A percentile compares a stretch with the other conserved stretches of the same genome.
Evolutionary conservation across 2,329 filamentous ascomycete species (phyloP).

Genomic region (Trichophyton rubrum): DNA sequence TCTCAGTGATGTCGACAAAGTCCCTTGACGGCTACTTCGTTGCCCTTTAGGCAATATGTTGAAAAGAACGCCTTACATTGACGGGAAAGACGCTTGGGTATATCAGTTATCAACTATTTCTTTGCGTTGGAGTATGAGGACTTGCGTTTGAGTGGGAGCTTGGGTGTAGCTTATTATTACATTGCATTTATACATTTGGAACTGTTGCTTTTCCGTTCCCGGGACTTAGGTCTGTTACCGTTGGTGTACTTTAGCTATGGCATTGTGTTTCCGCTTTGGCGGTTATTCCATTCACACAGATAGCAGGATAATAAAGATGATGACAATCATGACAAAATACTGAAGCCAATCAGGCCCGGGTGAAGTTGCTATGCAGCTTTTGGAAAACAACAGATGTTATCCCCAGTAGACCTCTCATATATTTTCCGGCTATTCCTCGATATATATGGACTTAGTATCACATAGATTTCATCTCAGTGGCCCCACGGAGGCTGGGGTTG

Average conservation of each 20-base stretch:
- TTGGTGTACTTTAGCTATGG: neutral
- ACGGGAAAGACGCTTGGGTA: neutral
- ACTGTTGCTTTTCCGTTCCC: neutral
- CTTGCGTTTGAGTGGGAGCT: neutral
- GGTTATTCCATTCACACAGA: too few species aligned
- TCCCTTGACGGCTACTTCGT: neutral
- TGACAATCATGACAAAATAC: too few species aligned
- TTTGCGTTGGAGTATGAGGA: neutral
- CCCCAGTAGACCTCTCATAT: too few species aligned
- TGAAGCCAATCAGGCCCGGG: too few species aligned
- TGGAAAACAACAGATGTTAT: too few species aligned
- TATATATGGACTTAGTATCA: neutral
- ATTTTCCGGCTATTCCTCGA: too few species aligned
- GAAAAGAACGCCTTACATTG: neutral
- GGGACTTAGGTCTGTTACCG: neutral
- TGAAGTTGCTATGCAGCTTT: too few species aligned
- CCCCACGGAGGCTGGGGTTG: conserved; percentile 12
- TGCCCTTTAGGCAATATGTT: neutral
- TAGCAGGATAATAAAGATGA: too few species aligned
- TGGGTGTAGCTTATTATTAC: neutral
- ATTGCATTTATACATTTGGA: neutral
- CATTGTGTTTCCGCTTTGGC: neutral
- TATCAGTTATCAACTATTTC: neutral
- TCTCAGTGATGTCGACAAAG: neutral
- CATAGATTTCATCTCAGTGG: neutral